Base-by-base conservation (phyloP, 352 stramenopile species). In the Phytophthora constricta region DNA sequence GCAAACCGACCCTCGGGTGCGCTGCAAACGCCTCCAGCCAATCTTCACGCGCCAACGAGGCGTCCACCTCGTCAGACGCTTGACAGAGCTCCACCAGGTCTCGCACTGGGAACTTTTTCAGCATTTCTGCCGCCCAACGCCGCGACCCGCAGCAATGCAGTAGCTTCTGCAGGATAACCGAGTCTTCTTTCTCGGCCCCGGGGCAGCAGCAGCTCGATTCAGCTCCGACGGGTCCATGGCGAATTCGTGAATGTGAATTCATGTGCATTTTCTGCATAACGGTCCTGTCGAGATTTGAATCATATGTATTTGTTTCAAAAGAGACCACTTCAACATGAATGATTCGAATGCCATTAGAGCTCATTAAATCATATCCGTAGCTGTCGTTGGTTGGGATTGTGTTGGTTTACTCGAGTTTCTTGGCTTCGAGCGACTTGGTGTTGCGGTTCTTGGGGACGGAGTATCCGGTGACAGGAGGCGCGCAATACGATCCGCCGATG, bases 21-120 rank as follows among this genome's bases (percentile, higher is more conserved):
- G 84, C 80, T 10, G 71, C 75, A 62, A 93, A 93, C 3, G 84
- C 84, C 60, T 91, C 82, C 23, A 91, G 72, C 84, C 82, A 91
- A 59, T 93, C 84, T 4, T 78, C 68, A 14, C 68, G 62, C 51
- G 66, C 65, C 43, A 93, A 70, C 28, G 50, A 20, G 23, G 37
- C 34, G 58, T 91, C 82, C 4, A 70, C 80, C 1, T 58, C 68
- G 34, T 88, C 76, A 2, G 78, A 75, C 5, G 71, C 79, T 28
- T 60, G 58, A n/a, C 68, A 81, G 33, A 92, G 67, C 20, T 63
- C 73, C 17, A 71, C 74, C 1, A 82, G 72, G 41, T 84, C 71
- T 9, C 39, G 33, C 13, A 87, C 68, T 1, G 84, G 84, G 34
- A 90, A 76, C 27, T 61, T 68, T 1, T 58, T 59, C 14, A 72